phyloP scores from a whole-genome alignment of 1,284 basidiomycete genomes.

The Sphagnurus paluster region DNA sequence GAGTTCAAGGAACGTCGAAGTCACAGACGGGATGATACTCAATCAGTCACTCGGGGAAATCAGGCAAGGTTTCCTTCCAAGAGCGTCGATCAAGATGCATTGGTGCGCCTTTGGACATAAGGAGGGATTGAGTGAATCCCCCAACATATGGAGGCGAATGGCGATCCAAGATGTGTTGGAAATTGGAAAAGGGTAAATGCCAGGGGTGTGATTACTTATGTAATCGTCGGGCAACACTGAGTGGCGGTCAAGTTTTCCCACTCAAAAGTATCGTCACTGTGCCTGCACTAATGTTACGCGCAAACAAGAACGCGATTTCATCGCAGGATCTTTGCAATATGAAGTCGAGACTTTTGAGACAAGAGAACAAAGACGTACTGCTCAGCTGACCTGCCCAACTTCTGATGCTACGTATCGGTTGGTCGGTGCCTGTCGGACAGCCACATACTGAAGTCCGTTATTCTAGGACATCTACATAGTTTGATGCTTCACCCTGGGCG shows the following conservation, averaged over 20 bases:
- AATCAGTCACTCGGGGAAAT: constrained; percentile 20
- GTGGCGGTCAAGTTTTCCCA: constrained; percentile 7
- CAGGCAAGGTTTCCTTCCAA: constrained; percentile 11
- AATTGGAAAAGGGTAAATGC: constrained; percentile 9
- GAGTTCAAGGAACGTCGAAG: constrained; percentile 15
- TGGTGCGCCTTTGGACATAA: constrained; percentile 6
- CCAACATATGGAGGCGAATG: background rate
- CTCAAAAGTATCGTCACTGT: constrained; percentile 1
- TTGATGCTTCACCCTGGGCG: too few species aligned
- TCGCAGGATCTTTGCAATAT: constrained; percentile 4
- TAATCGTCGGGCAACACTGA: constrained; percentile 14
- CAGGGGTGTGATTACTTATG: constrained; percentile 20
- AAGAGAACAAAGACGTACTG: background rate
- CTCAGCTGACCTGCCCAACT: constrained; percentile 1
- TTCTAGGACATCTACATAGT: too few species aligned
- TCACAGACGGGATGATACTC: too few species aligned
- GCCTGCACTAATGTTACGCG: constrained; percentile 2
- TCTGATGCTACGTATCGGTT: constrained; percentile 1
- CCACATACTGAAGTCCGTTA: constrained; percentile 30
- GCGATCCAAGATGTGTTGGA: background rate
- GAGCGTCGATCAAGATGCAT: constrained; percentile 10
- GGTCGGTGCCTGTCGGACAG: constrained; percentile 32
- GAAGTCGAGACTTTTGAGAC: background rate
- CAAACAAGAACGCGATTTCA: background rate
- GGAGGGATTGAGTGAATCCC: background rate